phyloP scores from a whole-genome alignment of 768 basidiomycete genomes.

The Amanita pallidorosea region DNA sequence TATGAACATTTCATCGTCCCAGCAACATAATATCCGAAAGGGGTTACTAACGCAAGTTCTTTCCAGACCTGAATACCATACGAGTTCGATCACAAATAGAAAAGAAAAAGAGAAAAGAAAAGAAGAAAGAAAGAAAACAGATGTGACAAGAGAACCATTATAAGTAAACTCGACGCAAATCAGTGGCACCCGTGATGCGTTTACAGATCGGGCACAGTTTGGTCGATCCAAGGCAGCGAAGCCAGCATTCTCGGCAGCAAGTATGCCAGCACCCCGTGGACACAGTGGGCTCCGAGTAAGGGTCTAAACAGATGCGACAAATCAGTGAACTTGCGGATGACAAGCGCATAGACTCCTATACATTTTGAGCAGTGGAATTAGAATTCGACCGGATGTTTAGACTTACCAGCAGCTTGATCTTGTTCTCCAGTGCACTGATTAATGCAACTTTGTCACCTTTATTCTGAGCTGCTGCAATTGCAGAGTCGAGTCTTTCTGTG shows the following conservation, averaged over 20 bases:
- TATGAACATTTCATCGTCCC: conserved; percentile 42
- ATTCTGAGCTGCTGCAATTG: conserved; percentile 37
- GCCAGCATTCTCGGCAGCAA: conserved; percentile 75
- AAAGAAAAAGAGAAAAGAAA: not conserved
- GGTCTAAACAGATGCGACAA: conserved; percentile 75
- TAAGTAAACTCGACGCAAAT: conserved; percentile 68
- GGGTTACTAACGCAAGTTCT: conserved; percentile 7
- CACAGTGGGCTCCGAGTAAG: conserved; percentile 67
- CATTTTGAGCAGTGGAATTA: not conserved
- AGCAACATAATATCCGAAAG: not conserved
- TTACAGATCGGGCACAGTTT: conserved; percentile 84
- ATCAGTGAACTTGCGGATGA: conserved; percentile 32
- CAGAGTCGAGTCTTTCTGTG: conserved; percentile 34
- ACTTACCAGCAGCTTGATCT: conserved; percentile 47
- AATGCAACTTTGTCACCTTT: conserved; percentile 37
- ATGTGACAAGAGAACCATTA: conserved; percentile 13
- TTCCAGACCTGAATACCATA: conserved; percentile 1
- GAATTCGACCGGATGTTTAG: not conserved
- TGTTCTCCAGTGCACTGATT: conserved; percentile 47
- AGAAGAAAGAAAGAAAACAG: not conserved
- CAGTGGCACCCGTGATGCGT: conserved; percentile 68
- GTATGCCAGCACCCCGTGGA: conserved; percentile 87
- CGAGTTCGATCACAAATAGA: not conserved
- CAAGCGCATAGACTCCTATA: conserved; percentile 32
- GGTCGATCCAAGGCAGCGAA: conserved; percentile 73